These are phyloP conservation scores for Fraxinus xanthoxyloides DNA, from an alignment of 305 asterid species.

Conservation along the genomic window DNA sequence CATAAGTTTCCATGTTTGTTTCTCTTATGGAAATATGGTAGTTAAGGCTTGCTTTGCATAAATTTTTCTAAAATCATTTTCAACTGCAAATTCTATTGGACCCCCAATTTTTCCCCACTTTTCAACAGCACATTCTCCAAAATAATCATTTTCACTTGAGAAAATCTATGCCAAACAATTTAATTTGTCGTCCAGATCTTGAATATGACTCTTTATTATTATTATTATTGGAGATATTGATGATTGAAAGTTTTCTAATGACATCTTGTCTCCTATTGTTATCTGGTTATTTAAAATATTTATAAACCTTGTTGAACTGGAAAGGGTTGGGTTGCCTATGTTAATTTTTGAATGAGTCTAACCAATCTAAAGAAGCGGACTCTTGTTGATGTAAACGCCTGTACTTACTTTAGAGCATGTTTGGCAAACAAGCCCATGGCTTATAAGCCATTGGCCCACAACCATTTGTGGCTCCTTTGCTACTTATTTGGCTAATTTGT, in stretches of 20 bases:
- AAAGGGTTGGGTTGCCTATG: neutral
- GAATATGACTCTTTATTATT: neutral
- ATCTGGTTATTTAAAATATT: neutral
- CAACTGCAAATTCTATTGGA: neutral
- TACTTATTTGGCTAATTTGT: neutral
- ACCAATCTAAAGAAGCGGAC: conserved; percentile 6
- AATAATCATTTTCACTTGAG: neutral
- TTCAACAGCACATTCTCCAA: too few species aligned
- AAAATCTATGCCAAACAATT: neutral
- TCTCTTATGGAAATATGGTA: neutral
- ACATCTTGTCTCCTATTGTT: neutral
- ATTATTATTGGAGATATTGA: neutral
- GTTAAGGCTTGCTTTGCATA: neutral
- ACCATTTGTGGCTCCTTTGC: neutral
- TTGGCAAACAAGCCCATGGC: neutral
- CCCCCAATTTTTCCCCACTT: neutral
- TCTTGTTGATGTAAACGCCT: neutral
- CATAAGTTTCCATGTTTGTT: neutral
- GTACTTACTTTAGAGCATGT: neutral
- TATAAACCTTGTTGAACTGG: neutral
- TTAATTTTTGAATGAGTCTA: neutral
- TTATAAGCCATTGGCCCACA: neutral
- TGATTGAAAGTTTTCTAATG: neutral
- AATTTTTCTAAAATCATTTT: neutral
- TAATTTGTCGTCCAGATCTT: neutral